Base-by-base conservation (phyloP, 495 filamentous ascomycete species). In the Podospora pseudoanserina region DNA sequence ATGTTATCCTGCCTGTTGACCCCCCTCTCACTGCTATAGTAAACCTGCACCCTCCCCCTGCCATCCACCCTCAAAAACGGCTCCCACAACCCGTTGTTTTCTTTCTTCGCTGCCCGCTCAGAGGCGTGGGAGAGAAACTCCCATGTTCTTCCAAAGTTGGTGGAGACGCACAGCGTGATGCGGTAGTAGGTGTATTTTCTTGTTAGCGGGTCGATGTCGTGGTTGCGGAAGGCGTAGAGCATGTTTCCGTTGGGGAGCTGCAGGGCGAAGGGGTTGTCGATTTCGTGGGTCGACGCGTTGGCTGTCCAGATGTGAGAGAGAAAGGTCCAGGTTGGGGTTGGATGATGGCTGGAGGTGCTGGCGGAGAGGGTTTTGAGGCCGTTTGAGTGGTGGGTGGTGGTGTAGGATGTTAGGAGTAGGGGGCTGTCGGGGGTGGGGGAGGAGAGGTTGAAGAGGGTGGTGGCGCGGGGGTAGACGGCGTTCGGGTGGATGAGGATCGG, bases 181-280 rank as follows among this genome's bases (percentile, higher is more conserved):
- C 71, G 65, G 69, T 71, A 71, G 0, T 80, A 79, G 0, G 81
- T 85, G 68, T 83, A 86, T 1, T 26, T 71, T 28, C 75, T 61
- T 0, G 76, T 77, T 0, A 79, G 74, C 3, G 63, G 15, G 58
- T 79, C 75, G 27, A 63, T 39, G 64, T 88, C 84, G 71, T 89
- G 87, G 73, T 89, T 88, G 30, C 87, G 83, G 71, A 87, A 89
- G 0, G 87, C 86, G 6, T 81, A 83, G 0, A 90, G 78, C 23
- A 90, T 79, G 0, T 78, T 77, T 0, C 80, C 80, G 2, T 79
- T 79, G 2, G 83, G 77, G 0, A 86, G 74, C 64, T 87, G 85
- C 3, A 87, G 79, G 7, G 86, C 76, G 68, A 84, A 85, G 69
- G 83, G 79, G 72, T 90, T 90, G 75, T 89, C 87, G 49, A 88